Conservation (phyloP, 2,329 filamentous ascomycete genomes). For the Arthrobotrys sinensis region DNA sequence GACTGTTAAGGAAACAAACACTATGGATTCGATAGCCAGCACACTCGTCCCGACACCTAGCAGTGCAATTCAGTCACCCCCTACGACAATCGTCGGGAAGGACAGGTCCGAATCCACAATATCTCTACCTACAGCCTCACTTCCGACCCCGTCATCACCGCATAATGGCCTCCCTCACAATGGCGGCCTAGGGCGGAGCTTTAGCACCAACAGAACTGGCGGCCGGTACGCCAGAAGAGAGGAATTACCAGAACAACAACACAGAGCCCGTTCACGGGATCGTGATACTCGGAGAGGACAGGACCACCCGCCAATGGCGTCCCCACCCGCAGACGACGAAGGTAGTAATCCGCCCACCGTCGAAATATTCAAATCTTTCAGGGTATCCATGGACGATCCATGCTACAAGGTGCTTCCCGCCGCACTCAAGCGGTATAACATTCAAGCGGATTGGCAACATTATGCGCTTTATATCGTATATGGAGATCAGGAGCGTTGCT, state of each 20-base stretch:
- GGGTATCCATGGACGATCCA: conserved; percentile 96
- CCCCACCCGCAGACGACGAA: conserved; percentile 53
- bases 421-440: conserved; percentile 97
- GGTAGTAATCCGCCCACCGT: conserved; percentile 71
- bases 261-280: conserved; percentile 48
- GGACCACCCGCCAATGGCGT: conserved; percentile 38
- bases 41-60: conserved; percentile 52
- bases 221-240: conserved; percentile 52
- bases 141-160: conserved; percentile 24
- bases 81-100: conserved; percentile 36
- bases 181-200: conserved; percentile 25
- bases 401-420: conserved; percentile 97
- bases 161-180: conserved; percentile 49
- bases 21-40: conserved; percentile 57
- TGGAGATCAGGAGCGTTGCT: conserved; percentile 95
- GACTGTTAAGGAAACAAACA: conserved; percentile 39
- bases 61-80: conserved; percentile 45
- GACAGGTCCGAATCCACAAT: conserved; percentile 45
- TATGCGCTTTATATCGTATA: conserved; percentile 99
- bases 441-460: conserved; percentile 96
- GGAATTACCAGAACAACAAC: conserved; percentile 25
- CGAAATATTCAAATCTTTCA: conserved; percentile 99
- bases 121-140: conserved; percentile 3
- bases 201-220: conserved; percentile 58
- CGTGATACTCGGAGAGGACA: conserved; percentile 30